Evolutionary conservation across 1,284 basidiomycete species (phyloP).

Genomic region (Trichosporon sp.): DNA sequence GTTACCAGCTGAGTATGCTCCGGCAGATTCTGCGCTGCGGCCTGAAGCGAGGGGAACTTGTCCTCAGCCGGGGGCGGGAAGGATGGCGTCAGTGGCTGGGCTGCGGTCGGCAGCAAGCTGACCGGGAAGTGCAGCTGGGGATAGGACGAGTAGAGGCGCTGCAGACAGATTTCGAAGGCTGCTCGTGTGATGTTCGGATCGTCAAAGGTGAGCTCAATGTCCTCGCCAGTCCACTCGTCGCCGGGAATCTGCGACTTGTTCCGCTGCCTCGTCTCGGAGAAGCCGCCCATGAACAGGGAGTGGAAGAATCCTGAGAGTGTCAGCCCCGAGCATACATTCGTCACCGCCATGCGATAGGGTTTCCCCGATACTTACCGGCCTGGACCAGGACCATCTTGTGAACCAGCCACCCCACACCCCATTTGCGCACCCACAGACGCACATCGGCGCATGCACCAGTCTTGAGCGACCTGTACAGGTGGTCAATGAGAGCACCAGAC

Average conservation of each 20-base stretch:
- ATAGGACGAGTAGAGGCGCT: constrained; percentile 77
- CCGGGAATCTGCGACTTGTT: neutral
- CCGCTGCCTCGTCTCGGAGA: constrained; percentile 51
- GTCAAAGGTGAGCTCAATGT: constrained; percentile 67
- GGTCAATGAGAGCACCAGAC: constrained; percentile 41
- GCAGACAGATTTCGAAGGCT: constrained; percentile 63
- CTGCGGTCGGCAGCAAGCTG: constrained; percentile 59
- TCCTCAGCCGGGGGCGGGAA: constrained; percentile 54
- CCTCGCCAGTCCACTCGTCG: constrained; percentile 42
- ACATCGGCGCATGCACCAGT: constrained; percentile 69
- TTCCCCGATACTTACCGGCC: constrained; percentile 56
- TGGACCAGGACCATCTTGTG: constrained; percentile 81
- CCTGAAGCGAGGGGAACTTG: constrained; percentile 60
- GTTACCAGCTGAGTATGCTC: constrained; percentile 63
- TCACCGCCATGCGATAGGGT: neutral
- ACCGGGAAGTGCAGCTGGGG: constrained; percentile 65
- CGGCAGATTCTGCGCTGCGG: constrained; percentile 52
- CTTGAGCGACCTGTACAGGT: constrained; percentile 69
- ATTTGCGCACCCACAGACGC: constrained; percentile 63
- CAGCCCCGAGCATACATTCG: neutral
- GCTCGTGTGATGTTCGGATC: constrained; percentile 79
- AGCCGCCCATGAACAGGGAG: constrained; percentile 74
- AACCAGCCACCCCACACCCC: constrained; percentile 68
- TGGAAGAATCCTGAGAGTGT: constrained; percentile 67
- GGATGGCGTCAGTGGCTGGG: constrained; percentile 63